Evolutionary conservation across 371 early-diverging fungal genomes (phyloP).

Genomic region (Chytridium lagenaria): DNA sequence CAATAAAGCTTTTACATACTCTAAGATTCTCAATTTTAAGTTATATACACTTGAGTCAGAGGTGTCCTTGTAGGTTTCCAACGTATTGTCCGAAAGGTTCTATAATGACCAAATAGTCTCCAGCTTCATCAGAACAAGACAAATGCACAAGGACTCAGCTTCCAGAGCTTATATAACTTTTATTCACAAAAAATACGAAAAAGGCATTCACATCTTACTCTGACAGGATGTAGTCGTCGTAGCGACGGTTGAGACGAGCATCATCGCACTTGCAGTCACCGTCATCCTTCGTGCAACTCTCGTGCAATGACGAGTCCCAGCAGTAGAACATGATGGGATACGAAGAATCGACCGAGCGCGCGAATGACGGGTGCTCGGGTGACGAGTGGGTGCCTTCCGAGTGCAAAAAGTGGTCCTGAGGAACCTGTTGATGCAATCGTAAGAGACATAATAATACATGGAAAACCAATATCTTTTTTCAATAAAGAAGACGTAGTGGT

Average conservation of each 20-base stretch:
- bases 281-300: background rate
- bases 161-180: too few relatives aligned
- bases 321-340: conserved; percentile 2
- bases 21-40: too few relatives aligned
- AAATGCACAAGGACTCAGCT: too few relatives aligned
- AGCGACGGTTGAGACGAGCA: background rate
- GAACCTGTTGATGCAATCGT: background rate
- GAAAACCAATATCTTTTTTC: too few relatives aligned
- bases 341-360: background rate
- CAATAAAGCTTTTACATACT: too few relatives aligned
- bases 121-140: too few relatives aligned
- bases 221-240: background rate
- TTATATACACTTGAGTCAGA: too few relatives aligned
- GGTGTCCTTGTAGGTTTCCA: too few relatives aligned
- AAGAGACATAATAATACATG: background rate
- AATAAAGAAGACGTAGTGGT: background rate
- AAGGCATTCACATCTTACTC: too few relatives aligned
- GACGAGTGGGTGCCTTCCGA: background rate
- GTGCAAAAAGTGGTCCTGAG: background rate
- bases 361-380: background rate
- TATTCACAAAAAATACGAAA: too few relatives aligned
- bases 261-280: background rate
- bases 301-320: background rate
- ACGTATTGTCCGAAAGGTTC: too few relatives aligned
- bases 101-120: too few relatives aligned